Evolutionary conservation across 768 basidiomycete species (phyloP), one percentile per base, ranked within the genome.

Genomic region (Leucocoprinus leucothites): DNA sequence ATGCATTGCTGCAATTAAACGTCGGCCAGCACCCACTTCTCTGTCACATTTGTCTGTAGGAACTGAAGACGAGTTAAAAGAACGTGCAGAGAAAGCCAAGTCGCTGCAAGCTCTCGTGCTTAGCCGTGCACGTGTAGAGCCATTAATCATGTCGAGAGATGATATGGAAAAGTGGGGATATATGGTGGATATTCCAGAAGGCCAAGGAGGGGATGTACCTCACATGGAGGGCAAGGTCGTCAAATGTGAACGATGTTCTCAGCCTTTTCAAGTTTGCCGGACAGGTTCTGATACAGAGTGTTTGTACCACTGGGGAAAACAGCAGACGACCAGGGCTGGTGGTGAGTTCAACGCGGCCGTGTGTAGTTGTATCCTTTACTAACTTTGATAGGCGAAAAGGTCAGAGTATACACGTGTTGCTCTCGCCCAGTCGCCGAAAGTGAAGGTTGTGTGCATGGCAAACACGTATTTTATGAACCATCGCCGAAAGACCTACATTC

Each of bases 381-480:
- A 2, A 68, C 9, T 48, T 19, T 3, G n/a, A n/a, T 9, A 90
- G 89, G 87, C 40, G 82, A 93, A 65, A 84, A 79, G 62, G 71
- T 81, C 42, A 81, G 89, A 28, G 65, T 85, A 26, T 91, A 84
- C 61, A 82, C 77, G n/a, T 97, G 94, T 64, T 97, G 94, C 65
- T 85, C 82, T n/a, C 73, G 74, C 48, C 72, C 78, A 13, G 77
- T 80, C 14, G 71, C 73, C 9, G 78, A 85, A 22, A 74, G 77
- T 34, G 80, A 80, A 56, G 91, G 90, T 0, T 97, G 94, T 63
- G 75, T 82, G 9, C 77, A 76, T 48, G 93, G 94, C 1, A 84
- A 85, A 2, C 97, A 99, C 67, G 92, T 98, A 16, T 98, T 98
- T 67, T 89, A 88, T 62, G 94, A 98, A 67, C 77, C 77, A 0